These are phyloP conservation scores for Astragalus glycyphyllos DNA, from an alignment of 306 rosid species.

Conservation along the genomic window DNA sequence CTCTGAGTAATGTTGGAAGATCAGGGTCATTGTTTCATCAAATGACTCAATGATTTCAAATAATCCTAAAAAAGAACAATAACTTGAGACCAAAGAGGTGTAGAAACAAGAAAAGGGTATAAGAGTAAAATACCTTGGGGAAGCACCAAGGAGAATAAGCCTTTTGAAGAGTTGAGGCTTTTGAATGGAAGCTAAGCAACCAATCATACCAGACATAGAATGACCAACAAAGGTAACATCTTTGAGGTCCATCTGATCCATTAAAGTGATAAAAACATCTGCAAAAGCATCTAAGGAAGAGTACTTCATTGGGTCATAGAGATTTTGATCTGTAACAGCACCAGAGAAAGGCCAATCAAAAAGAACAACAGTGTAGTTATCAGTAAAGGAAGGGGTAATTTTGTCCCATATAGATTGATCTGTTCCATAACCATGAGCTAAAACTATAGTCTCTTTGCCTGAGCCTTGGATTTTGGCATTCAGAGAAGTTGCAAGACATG, in stretches of 20 bases:
- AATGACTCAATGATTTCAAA: too few relatives aligned
- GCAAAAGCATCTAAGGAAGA: constrained; percentile 67
- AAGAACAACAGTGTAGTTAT: constrained; percentile 51
- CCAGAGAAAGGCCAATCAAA: constrained; percentile 91
- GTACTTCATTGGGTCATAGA: constrained; percentile 64
- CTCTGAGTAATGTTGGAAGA: neutral
- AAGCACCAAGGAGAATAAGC: constrained; percentile 79
- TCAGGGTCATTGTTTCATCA: neutral
- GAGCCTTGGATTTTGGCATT: constrained; percentile 60
- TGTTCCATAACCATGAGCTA: constrained; percentile 87
- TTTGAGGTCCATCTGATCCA: constrained; percentile 61
- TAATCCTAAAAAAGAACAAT: neutral
- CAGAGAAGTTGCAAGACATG: constrained; percentile 46
- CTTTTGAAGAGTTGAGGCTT: constrained; percentile 74
- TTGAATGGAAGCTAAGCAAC: constrained; percentile 84
- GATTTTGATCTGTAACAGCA: constrained; percentile 49
- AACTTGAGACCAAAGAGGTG: neutral
- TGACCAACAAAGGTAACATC: constrained; percentile 71
- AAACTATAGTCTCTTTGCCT: constrained; percentile 59
- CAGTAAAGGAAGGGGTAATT: constrained; percentile 57
- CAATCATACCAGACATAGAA: constrained; percentile 95
- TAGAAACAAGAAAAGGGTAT: too few relatives aligned
- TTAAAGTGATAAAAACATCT: constrained; percentile 58
- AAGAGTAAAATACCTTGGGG: constrained; percentile 73
- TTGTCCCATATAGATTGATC: constrained; percentile 92